Conservation (phyloP, 257 asterid genomes). For the Ilex asprella region DNA sequence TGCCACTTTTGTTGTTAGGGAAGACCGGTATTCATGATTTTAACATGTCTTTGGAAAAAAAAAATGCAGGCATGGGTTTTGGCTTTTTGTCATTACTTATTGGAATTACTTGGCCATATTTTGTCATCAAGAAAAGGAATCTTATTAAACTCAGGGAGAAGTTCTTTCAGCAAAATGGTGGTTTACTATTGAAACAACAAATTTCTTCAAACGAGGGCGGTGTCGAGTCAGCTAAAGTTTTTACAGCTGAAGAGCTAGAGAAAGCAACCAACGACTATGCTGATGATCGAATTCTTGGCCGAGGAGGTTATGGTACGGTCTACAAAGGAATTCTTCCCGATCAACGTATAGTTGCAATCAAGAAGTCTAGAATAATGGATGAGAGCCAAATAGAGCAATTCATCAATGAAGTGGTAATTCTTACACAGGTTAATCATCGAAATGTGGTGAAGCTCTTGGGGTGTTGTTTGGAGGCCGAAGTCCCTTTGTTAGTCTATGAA, state of each 20-base stretch:
- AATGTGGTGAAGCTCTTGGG: conserved; percentile 72
- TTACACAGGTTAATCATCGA: conserved; percentile 67
- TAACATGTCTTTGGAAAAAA: no score
- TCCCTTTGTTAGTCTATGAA: conserved; percentile 65
- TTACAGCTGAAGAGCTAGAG: conserved; percentile 51
- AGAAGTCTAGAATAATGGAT: conserved; percentile 56
- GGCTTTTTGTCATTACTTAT: no score
- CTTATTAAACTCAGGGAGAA: background rate
- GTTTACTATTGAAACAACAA: background rate
- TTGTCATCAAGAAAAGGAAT: background rate
- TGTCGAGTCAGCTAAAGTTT: conserved; percentile 36
- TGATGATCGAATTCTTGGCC: conserved; percentile 51
- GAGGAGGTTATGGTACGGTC: conserved; percentile 72
- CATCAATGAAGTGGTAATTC: conserved; percentile 70
- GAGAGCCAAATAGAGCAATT: conserved; percentile 59
- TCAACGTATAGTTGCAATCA: conserved; percentile 53
- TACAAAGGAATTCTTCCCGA: conserved; percentile 58
- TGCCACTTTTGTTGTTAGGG: no score
- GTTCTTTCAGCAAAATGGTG: background rate
- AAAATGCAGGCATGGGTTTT: no score
- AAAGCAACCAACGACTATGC: conserved; percentile 56
- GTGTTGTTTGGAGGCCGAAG: conserved; percentile 69
- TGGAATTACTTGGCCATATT: no score
- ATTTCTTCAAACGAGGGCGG: background rate
- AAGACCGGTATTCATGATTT: no score